Base-by-base conservation (phyloP, 2,329 filamentous ascomycete genomes). In the Aspergillus amoenus region DNA sequence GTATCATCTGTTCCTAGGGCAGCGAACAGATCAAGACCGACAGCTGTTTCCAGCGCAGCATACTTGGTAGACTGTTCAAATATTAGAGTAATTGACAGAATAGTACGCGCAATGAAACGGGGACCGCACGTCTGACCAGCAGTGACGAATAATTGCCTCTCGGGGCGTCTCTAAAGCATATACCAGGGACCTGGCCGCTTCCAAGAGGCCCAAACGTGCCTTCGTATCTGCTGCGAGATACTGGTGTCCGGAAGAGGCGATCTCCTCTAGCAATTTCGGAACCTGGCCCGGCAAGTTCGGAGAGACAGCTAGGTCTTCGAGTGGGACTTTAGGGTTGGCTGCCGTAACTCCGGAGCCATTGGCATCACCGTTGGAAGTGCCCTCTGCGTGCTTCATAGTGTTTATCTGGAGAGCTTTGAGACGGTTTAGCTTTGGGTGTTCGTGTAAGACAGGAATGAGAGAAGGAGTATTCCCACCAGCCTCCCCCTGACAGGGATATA, bases 71-170 rank as follows among this genome's bases (percentile, higher is more conserved):
- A 57, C 63, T 64, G 9, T n/a, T 7, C 18, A 2, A 21, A 15
- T 1, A 17, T 7, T 39, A 8, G 18, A n/a, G n/a, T n/a, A n/a
- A n/a, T n/a, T n/a, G n/a, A n/a, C n/a, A n/a, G n/a, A n/a, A n/a
- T 5, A 7, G 8, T 5, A 21, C 1, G 15, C 11, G 27, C 7
- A 2, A 3, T 7, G 12, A n/a, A 2, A 11, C 8, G 9, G 27
- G 27, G 3, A 3, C 9, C 59, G 27, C 53, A 67, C 66, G 70
- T 81, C 71, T 0, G 75, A 76, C 77, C 79, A 81, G 59, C 66
- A 71, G 43, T 81, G 77, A 51, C 76, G 71, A 52, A 81, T 71
- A 70, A 81, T 79, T 0, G 77, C 77, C 65, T 82, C 79, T 9
- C 78, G 70, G 0, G 79, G 79, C 0, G 77, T 80, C 61, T 82